Conservation (phyloP, 805 yeast species). For the Zygotorulaspora chibaensis region DNA sequence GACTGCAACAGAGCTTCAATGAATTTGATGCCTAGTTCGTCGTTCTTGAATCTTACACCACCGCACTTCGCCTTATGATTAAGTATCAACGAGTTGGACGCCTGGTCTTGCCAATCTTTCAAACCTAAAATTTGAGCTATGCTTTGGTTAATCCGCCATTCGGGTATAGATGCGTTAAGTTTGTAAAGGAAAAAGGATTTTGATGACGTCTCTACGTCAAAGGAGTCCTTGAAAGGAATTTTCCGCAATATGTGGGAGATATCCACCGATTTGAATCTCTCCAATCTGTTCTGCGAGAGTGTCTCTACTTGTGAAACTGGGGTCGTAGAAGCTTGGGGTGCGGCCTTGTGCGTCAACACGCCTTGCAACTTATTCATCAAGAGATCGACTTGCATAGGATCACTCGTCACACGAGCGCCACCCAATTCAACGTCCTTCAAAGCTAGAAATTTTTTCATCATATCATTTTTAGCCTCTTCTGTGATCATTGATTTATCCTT, state of each 20-base stretch:
- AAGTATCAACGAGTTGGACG: constrained; percentile 18
- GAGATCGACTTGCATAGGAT: constrained; percentile 43
- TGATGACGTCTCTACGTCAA: constrained; percentile 38
- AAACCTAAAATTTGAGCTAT: constrained; percentile 38
- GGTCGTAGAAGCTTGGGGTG: neutral
- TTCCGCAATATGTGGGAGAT: constrained; percentile 49
- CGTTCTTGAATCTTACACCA: constrained; percentile 23
- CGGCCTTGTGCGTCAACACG: constrained; percentile 1
- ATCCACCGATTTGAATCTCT: constrained; percentile 33
- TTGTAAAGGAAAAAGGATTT: constrained; percentile 74
- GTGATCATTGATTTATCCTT: constrained; percentile 35
- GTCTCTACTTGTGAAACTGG: constrained; percentile 10
- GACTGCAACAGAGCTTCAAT: constrained; percentile 6
- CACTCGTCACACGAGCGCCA: constrained; percentile 36
- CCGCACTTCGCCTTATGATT: constrained; percentile 30
- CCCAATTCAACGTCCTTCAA: constrained; percentile 43
- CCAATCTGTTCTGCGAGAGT: constrained; percentile 3
- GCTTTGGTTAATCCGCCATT: constrained; percentile 50
- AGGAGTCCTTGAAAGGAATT: constrained; percentile 66
- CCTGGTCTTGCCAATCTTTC: constrained; percentile 21
- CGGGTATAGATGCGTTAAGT: constrained; percentile 60
- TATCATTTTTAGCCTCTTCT: constrained; percentile 46
- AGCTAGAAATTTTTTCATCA: constrained; percentile 55
- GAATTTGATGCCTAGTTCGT: constrained; percentile 14
- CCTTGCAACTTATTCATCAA: constrained; percentile 44